Base-by-base conservation (phyloP, 352 stramenopile genomes). In the Globisporangium abappressorium region DNA sequence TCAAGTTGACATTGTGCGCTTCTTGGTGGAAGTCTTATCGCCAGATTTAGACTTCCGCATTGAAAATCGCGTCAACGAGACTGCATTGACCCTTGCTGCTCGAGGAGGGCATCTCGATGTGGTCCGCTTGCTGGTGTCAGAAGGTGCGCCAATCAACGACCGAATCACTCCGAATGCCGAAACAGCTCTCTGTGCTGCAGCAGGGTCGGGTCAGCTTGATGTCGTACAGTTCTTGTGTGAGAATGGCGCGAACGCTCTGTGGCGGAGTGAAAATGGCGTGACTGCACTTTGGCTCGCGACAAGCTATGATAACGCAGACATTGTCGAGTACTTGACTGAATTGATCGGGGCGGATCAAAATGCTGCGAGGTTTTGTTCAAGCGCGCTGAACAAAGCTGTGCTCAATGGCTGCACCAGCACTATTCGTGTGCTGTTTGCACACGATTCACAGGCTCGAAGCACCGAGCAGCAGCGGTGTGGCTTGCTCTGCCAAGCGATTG, bases 321-420 rank as follows among this genome's bases (percentile, higher is more conserved):
- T 62, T n/a, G 56, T 62, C 20, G 56, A 62, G n/a, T 62, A 49
- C 34, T 36, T 62, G n/a, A 26, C n/a, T 5, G 56, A 51, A 36
- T 20, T 49, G 15, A 18, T 38, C 20, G 56, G 56, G 24, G 34
- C 56, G 1, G 34, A 62, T 26, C 38, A 33, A 2, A 26, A 34
- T 26, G 34, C 18, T 9, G 33, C n/a, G 56, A 24, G 18, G 12
- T 46, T 20, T 46, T 12, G 38, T 15, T 46, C 18, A 3, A 64
- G n/a, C 18, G 22, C 24, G 24, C 57, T 64, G 34, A 64, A 33
- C n/a, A 26, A 26, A 26, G 38, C 57, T 1, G 5, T 64, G 36
- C 36, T 26, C 2, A 2, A n/a, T 3, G 57, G 14, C 5, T 2
- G 28, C 14, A 41, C n/a, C n/a, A 2, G 18, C 5, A 20, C 36